Base-by-base conservation (phyloP, 345 rosid genomes). In the Hibiscus tridactylites region DNA sequence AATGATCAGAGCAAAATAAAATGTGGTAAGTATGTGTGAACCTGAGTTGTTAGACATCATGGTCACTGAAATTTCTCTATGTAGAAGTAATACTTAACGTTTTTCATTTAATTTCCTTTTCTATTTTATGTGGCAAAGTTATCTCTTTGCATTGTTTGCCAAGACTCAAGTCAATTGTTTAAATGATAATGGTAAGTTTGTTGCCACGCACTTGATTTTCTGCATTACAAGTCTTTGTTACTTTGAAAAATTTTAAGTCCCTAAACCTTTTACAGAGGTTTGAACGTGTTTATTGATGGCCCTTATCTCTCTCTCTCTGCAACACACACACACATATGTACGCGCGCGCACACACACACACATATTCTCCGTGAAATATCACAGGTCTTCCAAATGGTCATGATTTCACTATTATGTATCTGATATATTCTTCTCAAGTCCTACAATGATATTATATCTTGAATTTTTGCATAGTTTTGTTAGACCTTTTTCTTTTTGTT, bases 1-100 rank as follows among this genome's bases (percentile, higher is more conserved):
- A 95, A 95, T 78, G 93, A 86, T 77, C 97, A 90, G 82, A 83
- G 84, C 85, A 92, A 95, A 83, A 92, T 92, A 65, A 90, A 79
- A 80, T 95, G 97, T 76, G 97, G 99, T 92, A 88, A 78, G 96
- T 82, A 37, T 60, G 16, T 56, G 26, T 70, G 57, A 28, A 68
- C 33, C n/a, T 21, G 65, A 35, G 42, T 64, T 70, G 28, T 37
- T 71, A 24, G 65, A 71, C 12, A 13, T 21, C 17, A 24, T 71
- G 39, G 53, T 79, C 37, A 13, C 60, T 59, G 50, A 65, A 37
- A 60, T 9, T 46, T 17, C 44, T 31, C 5, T 42, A 54, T 52
- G 16, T 64, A 62, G 44, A 19, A 66, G n/a, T 29, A 26, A 42
- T 58, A 59, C 16, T 63, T 54, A n/a, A 31, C 5, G 15, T 54